Evolutionary conservation across 2,329 filamentous ascomycete species (phyloP), one percentile per base, ranked within the genome.

Genomic region (Claviceps sp.): DNA sequence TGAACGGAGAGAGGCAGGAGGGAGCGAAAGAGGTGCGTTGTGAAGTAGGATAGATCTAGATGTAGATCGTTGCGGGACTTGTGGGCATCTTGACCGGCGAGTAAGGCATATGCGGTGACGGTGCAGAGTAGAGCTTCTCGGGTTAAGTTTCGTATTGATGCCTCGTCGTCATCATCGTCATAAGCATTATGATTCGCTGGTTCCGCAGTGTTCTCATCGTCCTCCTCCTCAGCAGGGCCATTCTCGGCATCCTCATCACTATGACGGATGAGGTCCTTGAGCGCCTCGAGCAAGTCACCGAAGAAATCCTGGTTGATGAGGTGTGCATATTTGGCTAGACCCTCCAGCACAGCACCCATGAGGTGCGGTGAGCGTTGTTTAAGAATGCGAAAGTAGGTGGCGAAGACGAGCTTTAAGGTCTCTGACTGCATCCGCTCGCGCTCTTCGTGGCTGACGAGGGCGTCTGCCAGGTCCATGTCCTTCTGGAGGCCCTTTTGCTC

Each of bases 271-370:
- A 98, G 78, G 57, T 98, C 93, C 66, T 95, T 94, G 40, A 98
- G 75, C 0, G 89, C 91, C 68, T 97, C 93, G 11, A 98, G 79
- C 34, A 98, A 76, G 64, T 98, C 93, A 29, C 91, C 93, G 61
- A 98, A 98, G 73, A 98, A 97, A 64, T 98, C 88, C 64, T 98
- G 89, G 71, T 98, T 98, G 75, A 98, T 98, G 54, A 98, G 77
- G 65, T 96, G 93, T 3, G 90, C 84, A 64, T 95, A 98, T 64
- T 89, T 89, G 49, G 91, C 90, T 22, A 98, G 73, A 29, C 93
- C 93, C 71, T 97, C 93, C 5, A 98, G 78, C 0, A 96, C 90
- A 14, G 91, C 90, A n/a, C 93, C 93, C 88, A 96, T 97, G 17
- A 98, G 79, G 58, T 85, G 81, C 14, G 88, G 83, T 23, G 81